Evolutionary conservation across 495 filamentous ascomycete species (phyloP), one percentile per base, ranked within the genome.

Genomic region (Evernia prunastri): DNA sequence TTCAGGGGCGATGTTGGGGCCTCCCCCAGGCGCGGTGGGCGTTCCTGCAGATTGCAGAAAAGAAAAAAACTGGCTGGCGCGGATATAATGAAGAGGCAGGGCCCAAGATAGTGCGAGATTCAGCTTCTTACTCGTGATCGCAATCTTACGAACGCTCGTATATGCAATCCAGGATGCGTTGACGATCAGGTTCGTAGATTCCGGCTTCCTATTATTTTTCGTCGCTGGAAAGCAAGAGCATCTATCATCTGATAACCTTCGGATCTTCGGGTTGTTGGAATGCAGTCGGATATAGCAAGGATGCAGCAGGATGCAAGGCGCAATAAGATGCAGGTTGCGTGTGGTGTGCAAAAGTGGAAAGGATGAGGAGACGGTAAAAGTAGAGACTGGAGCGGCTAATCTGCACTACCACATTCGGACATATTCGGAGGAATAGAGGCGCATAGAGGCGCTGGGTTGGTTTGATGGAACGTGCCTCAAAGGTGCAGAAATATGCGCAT

Each of bases 151-250:
- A 27, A 53, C 18, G 11, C 25, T 0, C 13, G 49, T 47, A 20
- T 23, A 20, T 47, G 43, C n/a, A 12, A 23, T n/a, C 0, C 1
- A 3, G 15, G 8, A 53, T 53, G 49, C 49, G 25, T 27, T 29
- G 49, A 31, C 0, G 25, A 31, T 53, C 49, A 53, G 49, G 27
- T 33, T 27, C 49, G 37, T 39, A 27, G 35, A 43, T 59, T 4
- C 37, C n/a, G 31, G 47, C 35, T 56, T 56, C 60, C 60, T 62
- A 35, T 31, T 56, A 37, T 36, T 62, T 43, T 53, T 56, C 60
- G 60, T 53, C 39, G 59, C 29, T 45, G 27, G 33, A 10, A 20
- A 20, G 7, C 43, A 47, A 23, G 8, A 59, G 42, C 40, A 49
- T 49, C 45, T 27, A 23, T 40, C 60, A 40, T 25, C 49, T 17